Percentiles rank a stretch among this genome's conserved stretches.
Conservation (phyloP, 2,329 filamentous ascomycete species). For the Hypocrella siamensis region DNA sequence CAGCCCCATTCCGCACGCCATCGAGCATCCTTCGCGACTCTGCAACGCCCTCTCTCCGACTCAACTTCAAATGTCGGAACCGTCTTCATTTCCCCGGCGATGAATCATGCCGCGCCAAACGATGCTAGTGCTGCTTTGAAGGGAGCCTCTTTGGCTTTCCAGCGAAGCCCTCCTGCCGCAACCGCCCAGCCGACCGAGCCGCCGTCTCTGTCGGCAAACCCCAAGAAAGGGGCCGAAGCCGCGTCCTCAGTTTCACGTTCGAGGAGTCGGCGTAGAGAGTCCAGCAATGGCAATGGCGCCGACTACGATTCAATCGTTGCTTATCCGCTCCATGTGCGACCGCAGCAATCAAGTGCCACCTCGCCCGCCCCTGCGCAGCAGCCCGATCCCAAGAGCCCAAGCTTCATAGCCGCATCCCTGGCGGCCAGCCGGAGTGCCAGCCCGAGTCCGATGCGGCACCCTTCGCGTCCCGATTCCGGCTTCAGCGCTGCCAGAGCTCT, state of each 20-base stretch:
- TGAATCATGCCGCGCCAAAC: conserved; percentile 18
- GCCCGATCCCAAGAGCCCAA: conserved; percentile 32
- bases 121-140: conserved; percentile 29
- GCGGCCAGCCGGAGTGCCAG: conserved; percentile 36
- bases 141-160: conserved; percentile 40
- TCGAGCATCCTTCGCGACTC: no score
- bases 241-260: no score
- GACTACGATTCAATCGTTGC: no score
- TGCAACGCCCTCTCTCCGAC: not conserved
- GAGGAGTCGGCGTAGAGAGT: no score
- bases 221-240: no score
- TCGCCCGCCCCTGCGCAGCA: conserved; percentile 1
- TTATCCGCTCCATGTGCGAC: no score
- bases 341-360: not conserved
- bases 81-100: conserved; percentile 9
- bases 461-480: conserved; percentile 15
- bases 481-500: conserved; percentile 13
- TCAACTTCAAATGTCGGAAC: conserved; percentile 6
- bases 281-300: no score
- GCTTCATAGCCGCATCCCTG: conserved; percentile 42
- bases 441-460: conserved; percentile 12
- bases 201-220: no score
- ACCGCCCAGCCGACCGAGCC: conserved; percentile 3
- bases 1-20: no score
- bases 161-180: conserved; percentile 11